Evolutionary conservation across 768 basidiomycete species (phyloP).

Genomic region (Termitomyces sp.): DNA sequence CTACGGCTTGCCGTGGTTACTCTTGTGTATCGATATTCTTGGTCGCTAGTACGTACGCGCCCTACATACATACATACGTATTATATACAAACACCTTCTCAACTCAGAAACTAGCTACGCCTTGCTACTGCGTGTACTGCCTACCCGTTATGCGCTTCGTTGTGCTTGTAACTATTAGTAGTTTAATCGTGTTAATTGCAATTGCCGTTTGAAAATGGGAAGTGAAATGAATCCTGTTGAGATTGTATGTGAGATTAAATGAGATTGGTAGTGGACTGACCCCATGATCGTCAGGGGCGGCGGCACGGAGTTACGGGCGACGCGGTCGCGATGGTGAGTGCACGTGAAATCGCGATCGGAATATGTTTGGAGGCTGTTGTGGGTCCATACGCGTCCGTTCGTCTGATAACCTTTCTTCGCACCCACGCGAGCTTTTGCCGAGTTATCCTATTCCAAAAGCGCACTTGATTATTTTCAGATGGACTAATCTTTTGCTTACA

Average conservation of each 20-base stretch:
- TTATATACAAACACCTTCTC: neutral
- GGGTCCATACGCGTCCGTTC: no score
- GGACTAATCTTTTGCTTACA: neutral
- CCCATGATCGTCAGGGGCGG: neutral
- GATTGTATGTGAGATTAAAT: no score
- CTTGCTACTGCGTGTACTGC: neutral
- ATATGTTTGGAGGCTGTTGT: neutral
- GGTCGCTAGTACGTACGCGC: conserved; percentile 2
- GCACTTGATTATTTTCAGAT: neutral
- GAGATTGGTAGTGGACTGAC: no score
- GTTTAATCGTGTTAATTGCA: conserved; percentile 7
- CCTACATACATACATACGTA: conserved; percentile 1
- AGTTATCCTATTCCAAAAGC: neutral
- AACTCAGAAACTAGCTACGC: neutral
- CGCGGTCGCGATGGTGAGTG: no score
- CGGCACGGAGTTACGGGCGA: no score
- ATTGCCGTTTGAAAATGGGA: neutral
- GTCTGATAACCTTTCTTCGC: no score
- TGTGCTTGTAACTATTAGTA: conserved; percentile 13
- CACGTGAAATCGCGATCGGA: conserved; percentile 1
- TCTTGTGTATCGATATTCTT: conserved; percentile 17
- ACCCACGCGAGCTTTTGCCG: neutral
- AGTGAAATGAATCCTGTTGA: neutral
- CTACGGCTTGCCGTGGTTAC: neutral
- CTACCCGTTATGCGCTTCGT: neutral